A percentile compares a stretch with the other conserved stretches of the same genome.
phyloP scores from a whole-genome alignment of 2,329 filamentous ascomycete genomes.

The Epichloe glyceriae region DNA sequence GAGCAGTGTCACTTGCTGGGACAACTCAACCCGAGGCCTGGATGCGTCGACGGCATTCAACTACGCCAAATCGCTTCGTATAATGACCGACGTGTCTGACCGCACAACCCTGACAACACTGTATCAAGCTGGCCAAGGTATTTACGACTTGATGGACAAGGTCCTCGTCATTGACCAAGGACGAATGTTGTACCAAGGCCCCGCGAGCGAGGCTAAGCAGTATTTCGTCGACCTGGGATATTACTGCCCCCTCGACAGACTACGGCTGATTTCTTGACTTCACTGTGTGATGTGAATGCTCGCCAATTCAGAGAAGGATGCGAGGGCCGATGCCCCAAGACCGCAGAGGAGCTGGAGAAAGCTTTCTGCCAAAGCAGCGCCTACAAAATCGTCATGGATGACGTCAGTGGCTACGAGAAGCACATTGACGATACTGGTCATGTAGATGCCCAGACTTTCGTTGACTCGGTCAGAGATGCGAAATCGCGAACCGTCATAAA shows the following conservation, averaged over 20 bases:
- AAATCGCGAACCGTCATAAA: slow-evolving; percentile 33
- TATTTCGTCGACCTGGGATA: slow-evolving; percentile 45
- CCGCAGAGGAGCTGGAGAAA: slow-evolving; percentile 26
- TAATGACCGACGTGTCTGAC: slow-evolving; percentile 58
- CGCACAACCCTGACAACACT: slow-evolving; percentile 17
- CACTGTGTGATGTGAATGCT: slow-evolving; percentile 18
- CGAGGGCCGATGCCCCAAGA: slow-evolving; percentile 33
- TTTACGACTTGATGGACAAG: slow-evolving; percentile 41
- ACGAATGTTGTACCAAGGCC: slow-evolving; percentile 54
- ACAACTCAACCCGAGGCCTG: slow-evolving; percentile 68
- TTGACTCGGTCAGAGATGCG: slow-evolving; percentile 47
- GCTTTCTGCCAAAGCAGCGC: slow-evolving; percentile 27
- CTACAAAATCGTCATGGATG: slow-evolving; percentile 31
- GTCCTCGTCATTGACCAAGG: slow-evolving; percentile 53
- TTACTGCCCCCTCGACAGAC: slow-evolving; percentile 48
- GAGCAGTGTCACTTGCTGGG: slow-evolving; percentile 63
- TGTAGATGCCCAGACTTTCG: slow-evolving; percentile 53
- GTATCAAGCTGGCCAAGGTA: slow-evolving; percentile 14
- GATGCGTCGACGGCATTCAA: slow-evolving; percentile 70
- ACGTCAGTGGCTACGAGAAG: slow-evolving; percentile 54
- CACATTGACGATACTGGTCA: slow-evolving; percentile 56
- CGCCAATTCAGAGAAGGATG: slow-evolving; percentile 2
- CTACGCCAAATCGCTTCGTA: slow-evolving; percentile 55
- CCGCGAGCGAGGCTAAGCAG: slow-evolving; percentile 38
- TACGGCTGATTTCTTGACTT: slow-evolving; percentile 48